Evolutionary conservation across 176 grass and related monocot species (phyloP).

Genomic region (Bothriochloa decipiens): DNA sequence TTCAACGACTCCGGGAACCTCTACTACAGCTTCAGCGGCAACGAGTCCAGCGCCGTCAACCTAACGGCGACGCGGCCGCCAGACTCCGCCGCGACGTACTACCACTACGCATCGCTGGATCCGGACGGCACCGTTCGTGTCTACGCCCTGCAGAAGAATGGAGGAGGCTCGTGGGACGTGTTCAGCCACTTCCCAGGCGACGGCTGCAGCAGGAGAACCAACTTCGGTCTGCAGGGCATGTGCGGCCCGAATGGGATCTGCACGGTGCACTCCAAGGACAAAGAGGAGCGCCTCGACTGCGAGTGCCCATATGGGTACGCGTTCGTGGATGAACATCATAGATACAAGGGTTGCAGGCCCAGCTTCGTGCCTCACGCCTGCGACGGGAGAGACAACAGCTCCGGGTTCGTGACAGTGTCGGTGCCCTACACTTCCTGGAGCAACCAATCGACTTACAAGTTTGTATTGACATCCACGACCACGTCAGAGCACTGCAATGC

Average conservation of each 20-base stretch:
- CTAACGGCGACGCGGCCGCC: not conserved
- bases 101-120: constrained; percentile 10
- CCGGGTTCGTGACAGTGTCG: not conserved
- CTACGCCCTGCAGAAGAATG: not conserved
- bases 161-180: not conserved
- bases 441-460: not conserved
- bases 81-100: not conserved
- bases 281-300: constrained; percentile 1
- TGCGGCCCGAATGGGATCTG: constrained; percentile 28
- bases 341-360: not conserved
- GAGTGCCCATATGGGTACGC: not conserved
- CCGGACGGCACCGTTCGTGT: constrained; percentile 28
- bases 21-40: not conserved
- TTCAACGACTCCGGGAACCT: not conserved
- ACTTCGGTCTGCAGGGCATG: not conserved
- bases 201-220: constrained; percentile 11
- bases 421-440: not conserved
- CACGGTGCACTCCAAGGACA: not conserved
- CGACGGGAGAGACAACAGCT: too few species aligned
- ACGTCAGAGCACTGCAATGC: not conserved
- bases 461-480: too few species aligned
- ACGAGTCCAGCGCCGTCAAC: not conserved
- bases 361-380: not conserved
- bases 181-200: not conserved
- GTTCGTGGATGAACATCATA: not conserved